Conservation (phyloP, 192 early-diverging fungal genomes). For the Backusella australiensis region DNA sequence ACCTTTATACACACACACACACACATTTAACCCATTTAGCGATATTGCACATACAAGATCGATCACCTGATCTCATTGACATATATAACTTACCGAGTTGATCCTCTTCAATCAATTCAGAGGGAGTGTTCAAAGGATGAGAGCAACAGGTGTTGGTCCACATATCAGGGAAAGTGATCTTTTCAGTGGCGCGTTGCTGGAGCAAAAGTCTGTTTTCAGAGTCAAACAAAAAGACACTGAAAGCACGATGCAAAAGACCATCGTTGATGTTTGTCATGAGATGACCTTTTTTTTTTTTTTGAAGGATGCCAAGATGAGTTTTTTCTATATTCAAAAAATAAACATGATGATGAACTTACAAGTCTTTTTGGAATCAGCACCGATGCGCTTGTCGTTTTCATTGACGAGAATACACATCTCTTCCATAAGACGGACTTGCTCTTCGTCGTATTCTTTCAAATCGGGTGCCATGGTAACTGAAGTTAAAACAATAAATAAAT, state of each 20-base stretch:
- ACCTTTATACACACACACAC: conserved; percentile 40
- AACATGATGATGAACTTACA: conserved; percentile 54
- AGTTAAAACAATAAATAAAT: conserved; percentile 14
- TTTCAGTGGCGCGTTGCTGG: conserved; percentile 93
- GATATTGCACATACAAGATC: background rate
- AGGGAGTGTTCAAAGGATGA: conserved; percentile 81
- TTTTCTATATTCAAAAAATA: background rate
- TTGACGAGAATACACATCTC: conserved; percentile 98
- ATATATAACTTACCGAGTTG: conserved; percentile 54
- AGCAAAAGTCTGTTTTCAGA: conserved; percentile 80
- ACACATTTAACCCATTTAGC: background rate
- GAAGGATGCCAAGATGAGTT: background rate
- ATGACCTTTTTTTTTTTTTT: conserved; percentile 62
- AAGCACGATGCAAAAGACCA: conserved; percentile 92
- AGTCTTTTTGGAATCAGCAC: conserved; percentile 87
- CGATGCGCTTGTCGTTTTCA: conserved; percentile 80
- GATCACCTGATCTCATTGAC: background rate
- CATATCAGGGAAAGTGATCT: conserved; percentile 97
- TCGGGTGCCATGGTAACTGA: conserved; percentile 44
- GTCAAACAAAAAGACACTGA: conserved; percentile 96
- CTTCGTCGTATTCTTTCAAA: conserved; percentile 65
- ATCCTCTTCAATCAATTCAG: conserved; percentile 76
- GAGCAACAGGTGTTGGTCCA: conserved; percentile 99
- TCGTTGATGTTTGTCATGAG: conserved; percentile 88
- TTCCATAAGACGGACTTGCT: conserved; percentile 92